These are phyloP conservation scores for Leccinum variicolor DNA, from an alignment of 768 basidiomycete species.

Conservation along the genomic window DNA sequence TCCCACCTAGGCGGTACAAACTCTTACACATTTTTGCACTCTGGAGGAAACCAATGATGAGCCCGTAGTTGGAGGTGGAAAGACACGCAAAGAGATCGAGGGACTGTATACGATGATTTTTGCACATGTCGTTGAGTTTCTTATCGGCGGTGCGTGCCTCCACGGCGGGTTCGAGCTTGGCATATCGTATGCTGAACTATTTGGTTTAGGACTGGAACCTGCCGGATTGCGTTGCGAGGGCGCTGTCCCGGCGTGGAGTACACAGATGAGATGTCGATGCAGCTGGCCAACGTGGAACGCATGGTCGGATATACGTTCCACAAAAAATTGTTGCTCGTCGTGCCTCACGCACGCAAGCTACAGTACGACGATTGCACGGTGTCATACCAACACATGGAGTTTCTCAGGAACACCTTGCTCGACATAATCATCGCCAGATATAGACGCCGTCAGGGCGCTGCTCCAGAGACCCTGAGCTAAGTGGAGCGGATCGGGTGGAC, in stretches of 20 bases:
- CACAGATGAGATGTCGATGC: constrained; percentile 42
- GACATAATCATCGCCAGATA: constrained; percentile 68
- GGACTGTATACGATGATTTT: constrained; percentile 76
- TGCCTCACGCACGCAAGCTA: constrained; percentile 71
- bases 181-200: constrained; percentile 54
- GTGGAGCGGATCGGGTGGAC: constrained; percentile 70
- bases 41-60: constrained; percentile 28
- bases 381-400: constrained; percentile 75
- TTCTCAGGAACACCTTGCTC: constrained; percentile 69
- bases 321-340: constrained; percentile 57
- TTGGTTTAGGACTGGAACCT: constrained; percentile 56
- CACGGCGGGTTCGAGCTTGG: constrained; percentile 63
- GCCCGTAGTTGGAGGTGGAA: constrained; percentile 19
- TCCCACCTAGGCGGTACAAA: constrained; percentile 39
- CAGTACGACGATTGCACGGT: constrained; percentile 59
- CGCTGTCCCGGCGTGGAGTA: constrained; percentile 29
- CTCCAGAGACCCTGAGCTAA: constrained; percentile 48
- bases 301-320: constrained; percentile 69
- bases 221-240: constrained; percentile 40
- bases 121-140: constrained; percentile 79
- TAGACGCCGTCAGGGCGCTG: constrained; percentile 47
- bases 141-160: constrained; percentile 76
- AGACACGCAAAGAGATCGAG: constrained; percentile 26
- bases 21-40: constrained; percentile 28
- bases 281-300: constrained; percentile 52